Base-by-base conservation (phyloP, 306 rosid species). In the Malus sylvestris region DNA sequence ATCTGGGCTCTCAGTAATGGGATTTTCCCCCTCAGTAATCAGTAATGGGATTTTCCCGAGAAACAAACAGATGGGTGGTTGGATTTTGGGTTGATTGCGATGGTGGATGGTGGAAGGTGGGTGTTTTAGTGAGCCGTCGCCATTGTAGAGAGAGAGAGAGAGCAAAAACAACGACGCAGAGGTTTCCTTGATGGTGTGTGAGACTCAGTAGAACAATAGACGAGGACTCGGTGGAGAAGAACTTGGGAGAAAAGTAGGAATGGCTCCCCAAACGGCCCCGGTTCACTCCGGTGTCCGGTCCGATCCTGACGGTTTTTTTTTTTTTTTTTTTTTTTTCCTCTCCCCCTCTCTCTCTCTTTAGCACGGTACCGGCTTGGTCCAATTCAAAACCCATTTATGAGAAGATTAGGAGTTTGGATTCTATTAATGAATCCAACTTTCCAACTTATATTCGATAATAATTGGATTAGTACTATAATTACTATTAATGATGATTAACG, bases 41-140 rank as follows among this genome's bases (percentile, higher is more conserved):
- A 16, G 19, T 49, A 49, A 4, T 57, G 32, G 19, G 38, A 61
- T 45, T 83, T 74, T 85, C 70, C 33, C 46, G 29, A 72, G 80
- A 67, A 80, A 78, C 57, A 80, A 52, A 70, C 70, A 69, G 76
- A 32, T 51, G 14, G 33, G 6, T 15, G 65, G 30, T 53, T 52
- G 75, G 75, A 53, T 4, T 51, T 69, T 33, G 66, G 30, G 22
- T 53, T 53, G 8, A 53, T 53, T 53, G 59, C 7, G 23, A 53
- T 16, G 59, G n/a, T 53, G 59, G 59, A 53, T 42, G 11, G 29
- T 20, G 23, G 14, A 22, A 10, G 14, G 29, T 58, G 13, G 66
- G 33, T 0, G 42, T 16, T 61, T 27, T 61, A 61, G 66, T 61
- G 33, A 27, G 66, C 20, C 27, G 66, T 11, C 15, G 66, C 33